Conservation (phyloP, 768 basidiomycete species). For the Arthromyces matolae region DNA sequence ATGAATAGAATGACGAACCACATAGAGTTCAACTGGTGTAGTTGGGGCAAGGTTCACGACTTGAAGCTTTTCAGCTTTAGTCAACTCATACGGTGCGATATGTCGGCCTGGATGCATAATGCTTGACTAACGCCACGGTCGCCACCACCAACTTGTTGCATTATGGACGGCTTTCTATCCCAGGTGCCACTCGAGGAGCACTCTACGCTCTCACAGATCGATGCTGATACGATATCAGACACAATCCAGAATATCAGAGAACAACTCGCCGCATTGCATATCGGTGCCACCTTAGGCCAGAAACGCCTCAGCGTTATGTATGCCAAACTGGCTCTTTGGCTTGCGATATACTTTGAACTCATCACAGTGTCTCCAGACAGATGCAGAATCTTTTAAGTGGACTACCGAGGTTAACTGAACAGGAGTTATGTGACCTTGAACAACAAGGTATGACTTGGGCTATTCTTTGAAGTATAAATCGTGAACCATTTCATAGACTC, state of each 20-base stretch:
- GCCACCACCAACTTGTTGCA: not conserved
- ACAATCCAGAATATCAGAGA: too few species aligned
- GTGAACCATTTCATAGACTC: slow-evolving; percentile 43
- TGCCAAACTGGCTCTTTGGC: not conserved
- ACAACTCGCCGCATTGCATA: too few species aligned
- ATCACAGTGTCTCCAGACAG: slow-evolving; percentile 27
- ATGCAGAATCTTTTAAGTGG: slow-evolving; percentile 37
- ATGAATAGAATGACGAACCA: slow-evolving; percentile 54
- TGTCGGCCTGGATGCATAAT: slow-evolving; percentile 63
- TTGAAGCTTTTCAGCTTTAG: slow-evolving; percentile 90
- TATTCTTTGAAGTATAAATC: not conserved
- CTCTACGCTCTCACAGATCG: not conserved
- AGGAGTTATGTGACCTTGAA: slow-evolving; percentile 42
- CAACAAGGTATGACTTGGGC: slow-evolving; percentile 36
- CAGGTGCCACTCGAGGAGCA: slow-evolving; percentile 13
- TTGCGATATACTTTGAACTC: not conserved
- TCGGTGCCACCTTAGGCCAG: too few species aligned
- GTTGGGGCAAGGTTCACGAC: slow-evolving; percentile 88
- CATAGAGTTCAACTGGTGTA: slow-evolving; percentile 81
- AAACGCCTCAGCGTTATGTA: slow-evolving; percentile 17
- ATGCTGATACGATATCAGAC: too few species aligned
- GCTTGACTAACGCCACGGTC: too few species aligned
- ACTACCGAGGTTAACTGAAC: slow-evolving; percentile 51
- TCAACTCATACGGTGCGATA: slow-evolving; percentile 68
- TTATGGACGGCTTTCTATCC: slow-evolving; percentile 16